Evolutionary conservation across 495 filamentous ascomycete species (phyloP), one percentile per base, ranked within the genome.

Genomic region (Amphirosellinia nigrospora): DNA sequence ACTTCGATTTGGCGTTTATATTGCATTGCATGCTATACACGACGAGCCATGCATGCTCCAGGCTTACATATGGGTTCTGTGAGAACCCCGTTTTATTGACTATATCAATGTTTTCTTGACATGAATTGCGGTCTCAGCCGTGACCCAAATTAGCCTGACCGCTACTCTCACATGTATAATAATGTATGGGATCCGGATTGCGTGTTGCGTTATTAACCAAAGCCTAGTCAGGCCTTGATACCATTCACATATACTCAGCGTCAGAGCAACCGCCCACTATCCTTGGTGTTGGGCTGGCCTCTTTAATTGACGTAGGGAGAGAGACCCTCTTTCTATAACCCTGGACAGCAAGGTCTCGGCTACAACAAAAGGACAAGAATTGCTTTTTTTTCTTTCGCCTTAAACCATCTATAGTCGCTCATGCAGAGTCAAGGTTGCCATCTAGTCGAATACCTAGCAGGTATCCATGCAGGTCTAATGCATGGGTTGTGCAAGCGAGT

Each of bases 401-500:
- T n/a, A 46, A 65, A 7, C 45, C 63, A 16, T 64, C 61, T 48
- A 4, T 21, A 26, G 46, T 53, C 34, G 21, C 62, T 3, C 62
- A 62, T 50, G 41, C 28, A 64, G 45, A 23, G 16, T 32, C 19
- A 10, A 21, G 9, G 10, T 30, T 23, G 8, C 30, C 46, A 53
- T 53, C 46, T 10, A 41, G 63, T 52, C 46, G 63, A 65, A 39
- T 36, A 53, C 32, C 3, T 36, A n/a, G 34, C 34, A 36, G 32
- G 32, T 19, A 65, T 26, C 4, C 46, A 65, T 65, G 63, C 63
- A 65, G 63, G 63, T 53, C 32, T 52, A 23, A 36, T 52, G 63
- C 63, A 65, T 64, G 46, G 46, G 23, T 16, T 11, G 15, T 39
- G 46, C 39, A 65, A 65, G 63, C 63, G 63, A 65, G 63, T 65